These are phyloP conservation scores for Ulota crispa DNA, from an alignment of 225 moss, liverwort and hornwort genomes.

Conservation along the genomic window DNA sequence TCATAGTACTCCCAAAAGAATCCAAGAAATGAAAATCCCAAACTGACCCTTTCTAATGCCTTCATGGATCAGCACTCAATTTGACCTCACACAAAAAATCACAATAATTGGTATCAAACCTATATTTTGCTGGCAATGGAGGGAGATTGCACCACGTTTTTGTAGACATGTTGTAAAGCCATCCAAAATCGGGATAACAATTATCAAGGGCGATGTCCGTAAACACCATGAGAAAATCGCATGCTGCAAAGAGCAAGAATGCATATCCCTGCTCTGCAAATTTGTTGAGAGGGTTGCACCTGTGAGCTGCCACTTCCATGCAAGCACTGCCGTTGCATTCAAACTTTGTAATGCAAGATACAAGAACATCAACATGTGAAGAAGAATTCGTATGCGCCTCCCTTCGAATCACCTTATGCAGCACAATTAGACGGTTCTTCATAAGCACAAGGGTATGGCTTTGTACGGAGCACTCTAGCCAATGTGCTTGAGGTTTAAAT, in stretches of 20 bases:
- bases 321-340: not conserved
- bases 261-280: no score
- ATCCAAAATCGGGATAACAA: not conserved
- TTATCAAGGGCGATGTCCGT: not conserved
- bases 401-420: not conserved
- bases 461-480: no score
- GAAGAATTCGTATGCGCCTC: not conserved
- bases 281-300: no score
- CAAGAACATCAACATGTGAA: not conserved
- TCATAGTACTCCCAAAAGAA: no score
- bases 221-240: conserved; percentile 11
- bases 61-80: no score
- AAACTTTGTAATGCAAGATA: not conserved
- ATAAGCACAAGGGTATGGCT: not conserved
- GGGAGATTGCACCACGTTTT: not conserved
- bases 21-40: no score
- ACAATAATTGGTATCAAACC: no score
- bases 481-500: no score
- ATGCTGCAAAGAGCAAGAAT: not conserved
- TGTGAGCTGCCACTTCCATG: not conserved
- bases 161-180: not conserved
- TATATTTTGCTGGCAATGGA: not conserved
- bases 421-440: not conserved
- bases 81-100: no score
- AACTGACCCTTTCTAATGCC: no score